phyloP scores from a whole-genome alignment of 345 rosid genomes.

The Gynandropsis gynandra region DNA sequence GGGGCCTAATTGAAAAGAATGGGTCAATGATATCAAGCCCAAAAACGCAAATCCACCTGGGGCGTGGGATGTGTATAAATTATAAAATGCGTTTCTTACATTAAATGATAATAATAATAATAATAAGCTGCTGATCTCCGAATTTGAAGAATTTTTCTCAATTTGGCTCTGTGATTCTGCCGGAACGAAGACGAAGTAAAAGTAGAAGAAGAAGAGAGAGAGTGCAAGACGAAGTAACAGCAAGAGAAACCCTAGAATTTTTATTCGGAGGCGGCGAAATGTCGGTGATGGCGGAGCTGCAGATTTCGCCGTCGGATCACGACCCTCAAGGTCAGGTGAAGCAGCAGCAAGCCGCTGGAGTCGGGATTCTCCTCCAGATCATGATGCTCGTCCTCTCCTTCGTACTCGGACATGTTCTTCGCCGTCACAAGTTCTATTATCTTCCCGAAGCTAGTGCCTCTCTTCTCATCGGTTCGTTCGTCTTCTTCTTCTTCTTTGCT shows the following conservation, averaged over 20 bases:
- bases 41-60: too few species aligned
- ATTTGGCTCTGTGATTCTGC: slow-evolving; percentile 19
- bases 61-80: slow-evolving; percentile 5
- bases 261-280: slow-evolving; percentile 14
- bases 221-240: neutral
- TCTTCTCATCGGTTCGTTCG: slow-evolving; percentile 68
- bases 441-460: slow-evolving; percentile 99
- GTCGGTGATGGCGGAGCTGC: slow-evolving; percentile 24
- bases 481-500: slow-evolving; percentile 5
- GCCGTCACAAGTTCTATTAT: slow-evolving; percentile 92
- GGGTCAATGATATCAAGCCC: too few species aligned
- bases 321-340: slow-evolving; percentile 46
- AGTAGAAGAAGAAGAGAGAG: too few species aligned
- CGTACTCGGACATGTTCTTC: slow-evolving; percentile 94
- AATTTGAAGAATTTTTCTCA: slow-evolving; percentile 14
- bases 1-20: too few species aligned
- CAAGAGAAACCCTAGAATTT: slow-evolving; percentile 22
- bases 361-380: slow-evolving; percentile 96
- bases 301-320: slow-evolving; percentile 44
- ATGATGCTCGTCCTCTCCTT: slow-evolving; percentile 99
- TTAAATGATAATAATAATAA: neutral
- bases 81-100: slow-evolving; percentile 13
- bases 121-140: slow-evolving; percentile 16
- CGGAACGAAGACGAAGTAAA: neutral
- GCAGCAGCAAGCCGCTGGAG: slow-evolving; percentile 97